Base-by-base conservation (phyloP, 768 basidiomycete species). In the Psilocybe subaeruginosa region DNA sequence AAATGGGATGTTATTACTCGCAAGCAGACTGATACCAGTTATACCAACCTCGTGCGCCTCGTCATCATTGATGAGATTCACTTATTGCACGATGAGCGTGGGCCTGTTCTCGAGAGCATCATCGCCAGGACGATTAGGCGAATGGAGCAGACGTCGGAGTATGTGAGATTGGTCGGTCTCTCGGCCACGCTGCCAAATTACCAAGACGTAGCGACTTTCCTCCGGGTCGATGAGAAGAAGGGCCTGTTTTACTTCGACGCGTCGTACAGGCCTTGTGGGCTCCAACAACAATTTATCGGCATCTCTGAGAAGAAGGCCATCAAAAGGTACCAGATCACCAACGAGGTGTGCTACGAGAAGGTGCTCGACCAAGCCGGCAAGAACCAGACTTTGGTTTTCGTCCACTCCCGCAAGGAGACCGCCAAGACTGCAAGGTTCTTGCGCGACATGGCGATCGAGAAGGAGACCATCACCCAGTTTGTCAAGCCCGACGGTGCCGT, bases 1-100 rank as follows among this genome's bases (percentile, higher is more conserved):
- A 99, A 99, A 74, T 99, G 95, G 94, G 97, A 99, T 67, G 97
- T 99, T 70, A 97, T 99, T 72, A 99, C 97, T 4, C 90, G 97
- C 68, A 99, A 99, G 80, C 92, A 89, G 66, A 97, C 96, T 0
- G 97, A 99, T 68, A 95, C 93, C 17, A 92, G 90, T 64, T 99
- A 99, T 74, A 98, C 95, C 50, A 98, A 97, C 71, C 88, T 99
- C 54, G 97, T 98, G 14, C 87, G 95, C 5, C 87, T 99, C 62
- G 86, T 99, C 76, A 99, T 99, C 72, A 93, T 99, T 65, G 97
- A 99, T 71, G 97, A 99, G 71, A 99, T 99, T 68, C 97, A 99
- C 70, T 77, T 99, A 14, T 80, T 99, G 14, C 97, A 99, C 72
- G 97, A 99, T 69, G 97, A 99, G 69, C 96, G 97, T 69, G 97